phyloP scores from a whole-genome alignment of 2,329 filamentous ascomycete species.

The Cladophialophora psammophila region DNA sequence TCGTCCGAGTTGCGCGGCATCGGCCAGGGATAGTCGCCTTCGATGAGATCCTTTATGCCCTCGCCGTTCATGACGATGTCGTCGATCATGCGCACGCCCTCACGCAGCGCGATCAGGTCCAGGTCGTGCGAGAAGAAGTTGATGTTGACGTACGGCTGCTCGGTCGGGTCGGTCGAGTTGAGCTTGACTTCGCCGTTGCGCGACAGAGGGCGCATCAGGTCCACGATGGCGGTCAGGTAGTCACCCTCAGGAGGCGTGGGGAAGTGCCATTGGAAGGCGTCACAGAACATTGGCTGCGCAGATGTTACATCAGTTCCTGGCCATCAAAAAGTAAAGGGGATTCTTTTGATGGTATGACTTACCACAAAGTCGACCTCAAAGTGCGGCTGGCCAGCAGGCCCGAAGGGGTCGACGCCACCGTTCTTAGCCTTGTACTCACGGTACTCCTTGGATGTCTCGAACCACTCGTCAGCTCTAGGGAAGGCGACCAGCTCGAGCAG shows the following conservation, averaged over 20 bases:
- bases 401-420: conserved; percentile 60
- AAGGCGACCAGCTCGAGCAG: conserved; percentile 63
- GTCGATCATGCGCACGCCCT: conserved; percentile 62
- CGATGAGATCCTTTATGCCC: conserved; percentile 57
- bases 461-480: conserved; percentile 62
- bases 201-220: conserved; percentile 59
- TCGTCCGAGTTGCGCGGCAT: conserved; percentile 65
- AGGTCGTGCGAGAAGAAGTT: conserved; percentile 58
- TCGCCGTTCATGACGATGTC: conserved; percentile 66
- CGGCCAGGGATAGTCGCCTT: conserved; percentile 63
- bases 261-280: conserved; percentile 60
- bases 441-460: conserved; percentile 60
- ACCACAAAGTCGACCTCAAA: conserved; percentile 68
- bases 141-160: conserved; percentile 53
- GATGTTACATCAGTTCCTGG: background rate
- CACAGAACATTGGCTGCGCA: conserved; percentile 59
- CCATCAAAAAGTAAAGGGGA: background rate
- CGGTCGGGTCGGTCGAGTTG: conserved; percentile 49
- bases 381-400: conserved; percentile 64
- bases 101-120: conserved; percentile 65
- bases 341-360: background rate
- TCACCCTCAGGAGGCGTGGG: conserved; percentile 54
- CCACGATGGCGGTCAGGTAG: conserved; percentile 65
- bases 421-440: conserved; percentile 51
- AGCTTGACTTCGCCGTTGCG: conserved; percentile 52